These are phyloP conservation scores for Candida lessepsii DNA, from an alignment of 805 yeast species.

Conservation along the genomic window DNA sequence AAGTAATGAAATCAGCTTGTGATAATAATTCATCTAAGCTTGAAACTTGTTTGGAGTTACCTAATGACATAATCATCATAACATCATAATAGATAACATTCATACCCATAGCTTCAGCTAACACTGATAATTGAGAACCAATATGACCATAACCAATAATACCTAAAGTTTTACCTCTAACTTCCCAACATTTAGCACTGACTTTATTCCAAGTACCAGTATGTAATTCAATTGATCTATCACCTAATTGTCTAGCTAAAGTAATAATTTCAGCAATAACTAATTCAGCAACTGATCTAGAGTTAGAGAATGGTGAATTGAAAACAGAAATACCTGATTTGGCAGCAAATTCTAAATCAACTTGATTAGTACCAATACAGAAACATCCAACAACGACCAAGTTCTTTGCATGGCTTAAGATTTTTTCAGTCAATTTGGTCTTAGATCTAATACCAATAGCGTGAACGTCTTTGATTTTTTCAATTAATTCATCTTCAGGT, in stretches of 20 bases:
- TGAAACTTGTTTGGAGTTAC: conserved; percentile 91
- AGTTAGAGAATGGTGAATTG: conserved; percentile 97
- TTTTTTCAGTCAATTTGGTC: conserved; percentile 79
- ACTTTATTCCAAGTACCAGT: conserved; percentile 98
- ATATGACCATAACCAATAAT: conserved; percentile 98
- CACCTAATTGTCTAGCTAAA: conserved; percentile 94
- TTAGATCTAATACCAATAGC: conserved; percentile 98
- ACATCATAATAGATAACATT: conserved; percentile 92
- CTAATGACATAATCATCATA: conserved; percentile 89
- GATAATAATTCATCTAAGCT: conserved; percentile 79
- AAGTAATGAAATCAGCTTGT: conserved; percentile 82
- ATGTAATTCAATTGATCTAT: conserved; percentile 93
- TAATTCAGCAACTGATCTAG: conserved; percentile 97
- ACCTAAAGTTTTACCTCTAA: conserved; percentile 97
- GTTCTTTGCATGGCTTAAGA: conserved; percentile 83
- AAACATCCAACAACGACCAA: conserved; percentile 92
- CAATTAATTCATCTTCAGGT: conserved; percentile 90
- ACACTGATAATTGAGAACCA: conserved; percentile 93
- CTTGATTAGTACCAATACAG: conserved; percentile 99
- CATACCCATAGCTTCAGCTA: conserved; percentile 98
- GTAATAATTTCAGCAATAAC: conserved; percentile 94
- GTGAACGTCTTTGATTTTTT: conserved; percentile 89
- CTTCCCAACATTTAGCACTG: conserved; percentile 94
- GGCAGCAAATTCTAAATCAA: conserved; percentile 89
- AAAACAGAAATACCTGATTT: conserved; percentile 92